These are phyloP conservation scores for Auricularia heimuer DNA, from an alignment of 768 basidiomycete species.

Conservation along the genomic window DNA sequence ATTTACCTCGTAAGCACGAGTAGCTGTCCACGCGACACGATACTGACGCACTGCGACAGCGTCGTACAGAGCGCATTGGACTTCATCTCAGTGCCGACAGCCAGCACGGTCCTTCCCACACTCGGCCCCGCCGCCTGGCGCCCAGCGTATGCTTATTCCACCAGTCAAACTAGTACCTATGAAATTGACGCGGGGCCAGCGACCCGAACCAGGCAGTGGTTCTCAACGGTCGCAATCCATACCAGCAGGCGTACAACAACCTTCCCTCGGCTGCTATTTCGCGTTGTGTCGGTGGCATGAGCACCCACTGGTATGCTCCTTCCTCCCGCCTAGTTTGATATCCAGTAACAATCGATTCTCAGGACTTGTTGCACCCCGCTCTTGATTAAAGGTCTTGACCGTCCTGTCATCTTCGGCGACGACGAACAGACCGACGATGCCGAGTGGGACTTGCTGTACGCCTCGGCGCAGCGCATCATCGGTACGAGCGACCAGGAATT, in stretches of 20 bases:
- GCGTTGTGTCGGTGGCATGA: slow-evolving; percentile 18
- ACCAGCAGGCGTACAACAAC: slow-evolving; percentile 14
- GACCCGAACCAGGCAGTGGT: background rate
- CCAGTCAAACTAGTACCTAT: too few relatives aligned
- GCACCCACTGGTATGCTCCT: slow-evolving; percentile 12
- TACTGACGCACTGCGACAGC: background rate
- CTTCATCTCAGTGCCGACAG: slow-evolving; percentile 12
- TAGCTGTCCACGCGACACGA: too few relatives aligned
- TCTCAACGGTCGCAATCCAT: slow-evolving; percentile 8
- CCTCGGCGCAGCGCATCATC: slow-evolving; percentile 12
- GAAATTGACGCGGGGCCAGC: slow-evolving; percentile 1
- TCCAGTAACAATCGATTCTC: background rate
- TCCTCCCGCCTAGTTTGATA: background rate
- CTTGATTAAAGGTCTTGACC: slow-evolving; percentile 10
- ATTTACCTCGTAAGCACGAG: background rate
- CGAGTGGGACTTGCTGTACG: slow-evolving; percentile 14
- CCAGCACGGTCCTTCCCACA: slow-evolving; percentile 6
- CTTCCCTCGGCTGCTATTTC: slow-evolving; percentile 16
- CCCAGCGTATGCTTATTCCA: background rate
- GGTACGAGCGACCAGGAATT: slow-evolving; percentile 12
- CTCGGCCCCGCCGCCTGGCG: slow-evolving; percentile 10
- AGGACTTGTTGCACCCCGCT: slow-evolving; percentile 16
- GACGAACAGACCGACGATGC: slow-evolving; percentile 1
- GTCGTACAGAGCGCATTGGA: slow-evolving; percentile 12
- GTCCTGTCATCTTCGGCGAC: slow-evolving; percentile 8